A percentile compares a stretch with the other conserved stretches of the same genome.
Conservation (phyloP, 2,329 filamentous ascomycete genomes). For the Cordyceps militaris region DNA sequence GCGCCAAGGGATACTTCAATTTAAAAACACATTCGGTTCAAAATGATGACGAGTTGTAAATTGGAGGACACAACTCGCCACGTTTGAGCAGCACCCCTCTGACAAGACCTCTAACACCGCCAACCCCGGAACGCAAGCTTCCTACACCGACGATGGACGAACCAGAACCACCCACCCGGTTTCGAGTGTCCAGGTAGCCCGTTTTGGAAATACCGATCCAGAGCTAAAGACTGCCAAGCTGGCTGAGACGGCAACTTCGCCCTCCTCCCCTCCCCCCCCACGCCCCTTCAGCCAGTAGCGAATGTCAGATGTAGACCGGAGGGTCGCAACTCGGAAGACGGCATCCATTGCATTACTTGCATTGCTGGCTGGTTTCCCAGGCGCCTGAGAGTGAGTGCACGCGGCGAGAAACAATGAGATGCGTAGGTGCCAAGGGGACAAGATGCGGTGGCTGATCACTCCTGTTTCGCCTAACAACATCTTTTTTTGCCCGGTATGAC, state of each 20-base stretch:
- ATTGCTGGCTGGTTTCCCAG: background rate
- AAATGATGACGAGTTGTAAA: background rate
- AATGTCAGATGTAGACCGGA: background rate
- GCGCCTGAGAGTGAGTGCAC: too few relatives aligned
- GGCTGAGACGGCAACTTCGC: background rate
- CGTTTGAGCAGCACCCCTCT: constrained; percentile 5
- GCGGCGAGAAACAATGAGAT: constrained; percentile 2
- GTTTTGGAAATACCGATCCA: constrained; percentile 4
- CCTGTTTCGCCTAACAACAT: constrained; percentile 11
- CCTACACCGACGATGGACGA: background rate
- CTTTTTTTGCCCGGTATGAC: background rate
- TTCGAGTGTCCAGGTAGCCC: constrained; percentile 1
- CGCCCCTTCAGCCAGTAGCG: background rate
- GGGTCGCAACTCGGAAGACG: background rate
- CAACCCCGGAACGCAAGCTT: background rate
- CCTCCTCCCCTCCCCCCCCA: background rate
- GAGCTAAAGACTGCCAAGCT: background rate
- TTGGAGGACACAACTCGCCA: constrained; percentile 3
- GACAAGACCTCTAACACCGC: constrained; percentile 5
- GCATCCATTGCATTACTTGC: background rate
- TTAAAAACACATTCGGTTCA: background rate
- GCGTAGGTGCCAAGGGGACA: constrained; percentile 4
- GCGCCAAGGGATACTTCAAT: too few relatives aligned
- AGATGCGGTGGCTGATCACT: constrained; percentile 5
- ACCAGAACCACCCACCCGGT: background rate